A percentile compares a stretch with the other conserved stretches of the same genome.
These are phyloP conservation scores for Thuja plicata DNA, from an alignment of 83 land plant genomes.

Conservation along the genomic window DNA sequence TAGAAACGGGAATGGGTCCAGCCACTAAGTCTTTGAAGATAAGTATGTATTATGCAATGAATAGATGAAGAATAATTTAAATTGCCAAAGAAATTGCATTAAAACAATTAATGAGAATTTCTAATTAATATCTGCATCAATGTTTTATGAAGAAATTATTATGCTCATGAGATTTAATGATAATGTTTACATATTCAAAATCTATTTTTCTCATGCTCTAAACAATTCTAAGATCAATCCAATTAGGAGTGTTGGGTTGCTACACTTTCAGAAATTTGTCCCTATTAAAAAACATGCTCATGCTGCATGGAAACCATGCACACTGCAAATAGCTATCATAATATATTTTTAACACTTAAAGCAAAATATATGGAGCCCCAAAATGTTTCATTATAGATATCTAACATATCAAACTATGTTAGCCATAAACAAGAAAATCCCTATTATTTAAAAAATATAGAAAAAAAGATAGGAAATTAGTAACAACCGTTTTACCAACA, in stretches of 20 bases:
- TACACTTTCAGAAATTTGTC: background rate
- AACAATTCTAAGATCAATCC: background rate
- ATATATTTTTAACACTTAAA: background rate
- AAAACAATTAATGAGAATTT: background rate
- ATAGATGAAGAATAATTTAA: background rate
- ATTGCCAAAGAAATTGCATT: background rate
- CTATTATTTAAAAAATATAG: background rate
- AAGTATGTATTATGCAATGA: background rate
- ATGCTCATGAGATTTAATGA: background rate
- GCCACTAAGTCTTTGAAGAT: background rate
- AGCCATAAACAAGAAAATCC: background rate
- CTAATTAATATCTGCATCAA: background rate
- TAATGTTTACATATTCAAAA: background rate
- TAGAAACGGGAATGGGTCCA: no score
- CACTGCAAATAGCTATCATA: background rate
- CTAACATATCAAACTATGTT: background rate
- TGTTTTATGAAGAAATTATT: background rate
- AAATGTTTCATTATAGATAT: background rate
- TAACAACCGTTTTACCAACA: conserved; percentile 75
- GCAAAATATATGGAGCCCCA: background rate
- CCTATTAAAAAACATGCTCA: background rate
- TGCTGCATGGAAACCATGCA: background rate
- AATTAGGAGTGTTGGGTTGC: background rate
- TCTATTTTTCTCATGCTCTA: background rate
- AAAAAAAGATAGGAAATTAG: conserved; percentile 5